Evolutionary conservation across 2,329 filamentous ascomycete genomes (phyloP).

Genomic region (Septoria petroselini): DNA sequence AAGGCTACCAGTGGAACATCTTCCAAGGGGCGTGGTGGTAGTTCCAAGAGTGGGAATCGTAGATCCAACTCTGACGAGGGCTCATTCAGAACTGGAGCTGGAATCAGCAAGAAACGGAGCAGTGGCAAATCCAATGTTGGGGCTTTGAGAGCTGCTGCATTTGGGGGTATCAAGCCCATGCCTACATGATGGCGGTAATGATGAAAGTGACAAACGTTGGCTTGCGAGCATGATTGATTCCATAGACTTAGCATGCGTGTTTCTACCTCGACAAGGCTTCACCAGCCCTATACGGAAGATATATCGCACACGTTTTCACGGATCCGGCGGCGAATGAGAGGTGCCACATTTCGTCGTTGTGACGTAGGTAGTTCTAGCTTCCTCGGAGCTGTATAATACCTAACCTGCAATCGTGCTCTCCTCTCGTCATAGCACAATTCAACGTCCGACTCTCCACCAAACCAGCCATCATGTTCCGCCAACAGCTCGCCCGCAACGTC

Average conservation of each 20-base stretch:
- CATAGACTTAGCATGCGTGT: too few relatives aligned
- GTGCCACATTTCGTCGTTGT: conserved; percentile 35
- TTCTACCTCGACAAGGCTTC: conserved; percentile 51
- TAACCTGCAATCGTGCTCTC: not conserved
- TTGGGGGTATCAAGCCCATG: conserved; percentile 3
- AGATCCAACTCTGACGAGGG: conserved; percentile 6
- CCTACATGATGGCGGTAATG: not conserved
- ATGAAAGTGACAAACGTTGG: not conserved
- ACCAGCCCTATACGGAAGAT: conserved; percentile 55
- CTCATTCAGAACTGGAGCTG: conserved; percentile 12
- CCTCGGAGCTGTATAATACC: not conserved
- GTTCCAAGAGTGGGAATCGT: not conserved
- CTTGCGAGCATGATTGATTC: not conserved
- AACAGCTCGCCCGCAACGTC: conserved; percentile 44
- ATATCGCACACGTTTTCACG: conserved; percentile 54
- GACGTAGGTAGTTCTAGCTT: not conserved
- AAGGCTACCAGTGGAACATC: not conserved
- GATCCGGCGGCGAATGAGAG: conserved; percentile 50
- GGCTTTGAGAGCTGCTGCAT: not conserved
- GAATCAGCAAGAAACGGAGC: conserved; percentile 6
- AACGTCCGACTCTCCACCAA: not conserved
- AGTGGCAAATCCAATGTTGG: not conserved
- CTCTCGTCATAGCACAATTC: not conserved
- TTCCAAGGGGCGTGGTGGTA: too few relatives aligned
- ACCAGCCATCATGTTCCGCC: conserved; percentile 46